Evolutionary conservation across 371 early-diverging fungal species (phyloP).

Genomic region (Apophysomyces sp.): DNA sequence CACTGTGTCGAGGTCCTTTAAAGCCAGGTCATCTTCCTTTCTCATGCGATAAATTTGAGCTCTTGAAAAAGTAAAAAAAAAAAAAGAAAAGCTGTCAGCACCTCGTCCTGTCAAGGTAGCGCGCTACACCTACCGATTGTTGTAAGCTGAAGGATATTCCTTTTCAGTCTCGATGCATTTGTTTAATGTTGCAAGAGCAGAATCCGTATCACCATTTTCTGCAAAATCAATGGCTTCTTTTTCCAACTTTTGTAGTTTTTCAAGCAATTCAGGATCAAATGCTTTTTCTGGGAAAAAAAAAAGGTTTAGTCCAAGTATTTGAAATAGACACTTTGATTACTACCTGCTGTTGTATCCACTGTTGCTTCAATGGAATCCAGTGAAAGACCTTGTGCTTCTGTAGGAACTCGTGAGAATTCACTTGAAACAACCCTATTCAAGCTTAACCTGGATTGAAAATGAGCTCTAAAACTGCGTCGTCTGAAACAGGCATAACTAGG

Average conservation of each 20-base stretch:
- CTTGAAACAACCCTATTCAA: not conserved
- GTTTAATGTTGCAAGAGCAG: constrained; percentile 47
- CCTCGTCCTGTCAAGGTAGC: too few species aligned
- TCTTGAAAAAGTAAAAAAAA: constrained; percentile 27
- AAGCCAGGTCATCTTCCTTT: constrained; percentile 52
- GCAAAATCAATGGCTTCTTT: constrained; percentile 44
- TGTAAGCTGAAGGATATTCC: constrained; percentile 79
- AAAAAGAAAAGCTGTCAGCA: not conserved
- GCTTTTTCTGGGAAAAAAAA: constrained; percentile 14
- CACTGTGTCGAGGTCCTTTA: constrained; percentile 71
- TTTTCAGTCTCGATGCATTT: constrained; percentile 57
- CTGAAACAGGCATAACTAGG: constrained; percentile 11
- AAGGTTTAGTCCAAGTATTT: not conserved
- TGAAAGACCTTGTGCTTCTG: constrained; percentile 42
- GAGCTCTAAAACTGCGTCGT: constrained; percentile 47
- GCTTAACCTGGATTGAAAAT: constrained; percentile 47
- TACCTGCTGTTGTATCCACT: constrained; percentile 28
- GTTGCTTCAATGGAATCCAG: constrained; percentile 27
- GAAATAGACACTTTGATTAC: not conserved
- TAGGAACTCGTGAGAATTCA: not conserved
- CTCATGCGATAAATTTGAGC: constrained; percentile 79
- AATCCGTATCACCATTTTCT: constrained; percentile 44
- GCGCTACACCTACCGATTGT: constrained; percentile 74
- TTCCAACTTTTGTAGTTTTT: constrained; percentile 48
- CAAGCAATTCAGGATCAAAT: constrained; percentile 28